phyloP scores from a whole-genome alignment of 805 yeast species.

The Candida morakotiae region DNA sequence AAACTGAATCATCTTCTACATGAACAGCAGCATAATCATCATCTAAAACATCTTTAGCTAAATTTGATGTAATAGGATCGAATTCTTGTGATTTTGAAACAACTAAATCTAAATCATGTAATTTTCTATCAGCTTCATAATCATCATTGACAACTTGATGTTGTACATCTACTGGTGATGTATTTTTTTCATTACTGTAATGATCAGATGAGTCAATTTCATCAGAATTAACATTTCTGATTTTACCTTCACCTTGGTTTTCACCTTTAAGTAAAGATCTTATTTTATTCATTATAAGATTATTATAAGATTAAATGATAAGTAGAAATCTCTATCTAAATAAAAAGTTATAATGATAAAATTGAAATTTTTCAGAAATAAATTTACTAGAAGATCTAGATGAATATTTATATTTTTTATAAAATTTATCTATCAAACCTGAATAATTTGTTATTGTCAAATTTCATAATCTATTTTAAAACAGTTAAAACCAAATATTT shows the following conservation, averaged over 20 bases:
- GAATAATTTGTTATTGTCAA: too few species aligned
- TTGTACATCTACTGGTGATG: constrained; percentile 3
- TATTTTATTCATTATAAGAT: constrained; percentile 9
- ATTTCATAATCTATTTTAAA: too few species aligned
- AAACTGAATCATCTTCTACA: constrained; percentile 45
- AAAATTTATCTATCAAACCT: too few species aligned
- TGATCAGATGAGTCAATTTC: constrained; percentile 2
- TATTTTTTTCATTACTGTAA: constrained; percentile 2
- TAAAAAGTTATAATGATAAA: too few species aligned
- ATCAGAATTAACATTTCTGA: not conserved
- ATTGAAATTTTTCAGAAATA: too few species aligned
- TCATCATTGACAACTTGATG: constrained; percentile 7
- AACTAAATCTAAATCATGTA: constrained; percentile 9
- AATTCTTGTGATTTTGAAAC: constrained; percentile 27
- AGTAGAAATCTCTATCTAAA: too few species aligned
- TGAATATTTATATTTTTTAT: too few species aligned
- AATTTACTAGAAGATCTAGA: too few species aligned
- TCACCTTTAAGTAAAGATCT: constrained; percentile 6
- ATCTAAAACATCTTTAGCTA: constrained; percentile 17
- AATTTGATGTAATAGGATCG: constrained; percentile 27
- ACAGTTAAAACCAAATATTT: too few species aligned
- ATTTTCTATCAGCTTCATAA: constrained; percentile 10
- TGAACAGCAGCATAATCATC: constrained; percentile 40
- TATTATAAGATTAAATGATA: too few species aligned
- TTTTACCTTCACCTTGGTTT: not conserved